Conservation (phyloP, 257 asterid species). For the Scutellaria barbata region DNA sequence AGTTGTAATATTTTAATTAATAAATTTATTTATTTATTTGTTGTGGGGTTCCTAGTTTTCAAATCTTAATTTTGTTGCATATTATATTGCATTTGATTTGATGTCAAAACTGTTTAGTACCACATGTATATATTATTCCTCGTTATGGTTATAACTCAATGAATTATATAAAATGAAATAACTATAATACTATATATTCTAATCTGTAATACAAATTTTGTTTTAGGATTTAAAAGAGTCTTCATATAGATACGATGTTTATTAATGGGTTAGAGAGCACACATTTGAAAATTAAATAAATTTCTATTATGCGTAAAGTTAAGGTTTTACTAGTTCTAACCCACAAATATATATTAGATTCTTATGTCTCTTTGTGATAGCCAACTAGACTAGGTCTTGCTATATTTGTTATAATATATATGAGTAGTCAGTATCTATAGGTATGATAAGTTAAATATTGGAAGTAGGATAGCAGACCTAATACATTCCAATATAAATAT, state of each 20-base stretch:
- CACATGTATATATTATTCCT: too few relatives aligned
- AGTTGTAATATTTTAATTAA: conserved; percentile 2
- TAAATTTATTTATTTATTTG: neutral
- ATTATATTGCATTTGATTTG: neutral
- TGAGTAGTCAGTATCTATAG: conserved; percentile 8
- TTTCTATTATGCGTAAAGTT: conserved; percentile 22
- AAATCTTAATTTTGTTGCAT: too few relatives aligned
- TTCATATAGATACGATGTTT: too few relatives aligned
- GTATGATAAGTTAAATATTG: conserved; percentile 22
- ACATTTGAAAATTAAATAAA: neutral
- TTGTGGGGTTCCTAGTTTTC: neutral
- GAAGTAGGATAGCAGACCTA: conserved; percentile 27
- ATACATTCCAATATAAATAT: conserved; percentile 14
- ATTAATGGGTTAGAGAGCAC: neutral
- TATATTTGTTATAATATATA: conserved; percentile 1
- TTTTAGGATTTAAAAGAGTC: too few relatives aligned
- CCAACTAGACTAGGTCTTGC: conserved; percentile 26
- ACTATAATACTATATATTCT: too few relatives aligned
- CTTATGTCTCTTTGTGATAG: conserved; percentile 20
- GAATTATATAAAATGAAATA: too few relatives aligned
- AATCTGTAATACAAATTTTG: too few relatives aligned
- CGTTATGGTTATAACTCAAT: too few relatives aligned
- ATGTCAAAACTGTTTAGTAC: neutral
- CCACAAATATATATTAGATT: conserved; percentile 14
- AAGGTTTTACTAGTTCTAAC: conserved; percentile 16